Conservation (phyloP, 306 rosid genomes). For the Dalbergia cochinchinensis region DNA sequence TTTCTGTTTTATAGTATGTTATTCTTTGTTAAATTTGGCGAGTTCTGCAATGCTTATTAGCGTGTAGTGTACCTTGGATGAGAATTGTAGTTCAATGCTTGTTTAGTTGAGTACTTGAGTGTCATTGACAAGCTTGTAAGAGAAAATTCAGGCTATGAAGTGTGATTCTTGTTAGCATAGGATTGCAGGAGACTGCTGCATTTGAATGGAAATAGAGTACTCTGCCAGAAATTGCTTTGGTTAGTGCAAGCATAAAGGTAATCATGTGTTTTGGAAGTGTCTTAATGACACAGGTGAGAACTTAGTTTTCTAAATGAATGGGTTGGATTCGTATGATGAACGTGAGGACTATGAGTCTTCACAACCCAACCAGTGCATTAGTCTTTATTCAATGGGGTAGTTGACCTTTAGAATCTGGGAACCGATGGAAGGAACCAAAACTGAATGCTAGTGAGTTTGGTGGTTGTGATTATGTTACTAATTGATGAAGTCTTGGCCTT, state of each 20-base stretch:
- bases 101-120: conserved; percentile 12
- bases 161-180: conserved; percentile 10
- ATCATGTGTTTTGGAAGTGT: conserved; percentile 19
- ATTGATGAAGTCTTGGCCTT: background rate
- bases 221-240: conserved; percentile 1
- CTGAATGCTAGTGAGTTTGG: conserved; percentile 16
- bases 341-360: conserved; percentile 9
- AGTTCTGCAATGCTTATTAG: background rate
- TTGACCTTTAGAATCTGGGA: conserved; percentile 16
- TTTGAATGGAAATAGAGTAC: conserved; percentile 23
- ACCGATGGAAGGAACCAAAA: conserved; percentile 19
- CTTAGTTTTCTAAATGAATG: conserved; percentile 7
- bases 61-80: background rate
- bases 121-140: background rate
- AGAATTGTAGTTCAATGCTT: conserved; percentile 25
- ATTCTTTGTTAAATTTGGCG: background rate
- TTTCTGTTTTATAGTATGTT: background rate
- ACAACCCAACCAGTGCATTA: background rate
- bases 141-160: conserved; percentile 20
- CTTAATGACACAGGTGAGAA: background rate
- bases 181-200: conserved; percentile 33
- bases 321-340: conserved; percentile 11
- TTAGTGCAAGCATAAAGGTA: background rate
- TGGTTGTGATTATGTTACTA: conserved; percentile 10
- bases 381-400: conserved; percentile 23